Base-by-base conservation (phyloP, 495 filamentous ascomycete species). In the Aspergillus panamensis region DNA sequence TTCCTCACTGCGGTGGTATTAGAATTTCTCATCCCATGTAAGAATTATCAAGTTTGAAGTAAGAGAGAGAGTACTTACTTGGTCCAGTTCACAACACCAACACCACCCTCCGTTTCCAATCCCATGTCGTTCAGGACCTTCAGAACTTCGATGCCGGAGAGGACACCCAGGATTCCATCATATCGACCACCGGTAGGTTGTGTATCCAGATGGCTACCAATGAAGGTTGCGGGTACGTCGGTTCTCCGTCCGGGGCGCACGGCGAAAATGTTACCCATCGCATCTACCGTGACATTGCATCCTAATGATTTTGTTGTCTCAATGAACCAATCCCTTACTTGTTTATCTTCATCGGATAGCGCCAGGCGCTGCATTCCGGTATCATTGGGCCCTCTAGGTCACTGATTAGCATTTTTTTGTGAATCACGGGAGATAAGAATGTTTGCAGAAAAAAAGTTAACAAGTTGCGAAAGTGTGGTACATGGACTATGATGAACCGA, bases 71-170 rank as follows among this genome's bases (percentile, higher is more conserved):
- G n/a, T n/a, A 0, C 51, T 62, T 71, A 80, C 74, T 92, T 92
- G 0, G 89, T 92, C 90, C 89, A 94, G 60, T 90, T 90, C 0
- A 91, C 81, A 8, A 89, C 82, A 8, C 87, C 87, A 9, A 92
- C 74, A 20, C 84, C 84, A 59, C 83, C 89, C 44, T 86, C 81
- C 0, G 88, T 91, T 66, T 86, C 80, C n/a, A 86, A 73, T 8
- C 81, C 73, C 66, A 86, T 74, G 13, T 92, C 89, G n/a, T 82
- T 75, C 60, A 94, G 76, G 7, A 82, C 80, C 57, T 77, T 82
- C 21, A 94, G 70, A 61, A 85, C 83, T 69, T 92, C 89, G 6
- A 94, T 75, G 1, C 85, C 90, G 1, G 89, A 83, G 8, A 82
- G 73, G 12, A 92, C 80, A 20, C 90, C 90, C 1, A 94, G 69